Evolutionary conservation across 2,329 filamentous ascomycete genomes (phyloP).

Genomic region (Fusarium sp.): DNA sequence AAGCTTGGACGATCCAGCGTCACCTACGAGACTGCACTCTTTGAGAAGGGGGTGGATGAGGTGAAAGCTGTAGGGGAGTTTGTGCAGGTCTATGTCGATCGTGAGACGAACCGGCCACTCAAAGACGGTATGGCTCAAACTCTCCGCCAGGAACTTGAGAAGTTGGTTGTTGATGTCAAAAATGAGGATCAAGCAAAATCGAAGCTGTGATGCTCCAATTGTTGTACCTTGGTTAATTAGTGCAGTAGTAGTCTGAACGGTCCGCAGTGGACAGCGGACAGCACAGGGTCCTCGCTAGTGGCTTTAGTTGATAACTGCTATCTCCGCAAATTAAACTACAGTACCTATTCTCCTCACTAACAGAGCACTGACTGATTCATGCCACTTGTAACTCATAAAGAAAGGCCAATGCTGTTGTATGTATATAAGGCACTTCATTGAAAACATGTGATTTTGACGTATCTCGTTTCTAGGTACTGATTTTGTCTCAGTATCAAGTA

Average conservation of each 20-base stretch:
- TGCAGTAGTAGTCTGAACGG: background rate
- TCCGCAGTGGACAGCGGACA: background rate
- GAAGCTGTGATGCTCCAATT: constrained; percentile 23
- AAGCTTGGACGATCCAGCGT: constrained; percentile 89
- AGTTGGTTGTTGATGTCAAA: constrained; percentile 57
- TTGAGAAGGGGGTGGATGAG: constrained; percentile 76
- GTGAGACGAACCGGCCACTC: constrained; percentile 75
- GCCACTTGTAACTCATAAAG: background rate
- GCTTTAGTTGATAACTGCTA: background rate
- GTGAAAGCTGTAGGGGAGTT: constrained; percentile 87
- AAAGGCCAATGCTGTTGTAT: background rate
- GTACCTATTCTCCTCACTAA: background rate
- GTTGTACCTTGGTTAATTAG: background rate
- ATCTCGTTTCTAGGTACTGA: background rate
- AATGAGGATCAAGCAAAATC: constrained; percentile 11
- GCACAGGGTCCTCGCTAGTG: background rate
- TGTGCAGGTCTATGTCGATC: constrained; percentile 89
- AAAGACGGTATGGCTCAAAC: constrained; percentile 70
- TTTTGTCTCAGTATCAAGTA: background rate
- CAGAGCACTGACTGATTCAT: background rate
- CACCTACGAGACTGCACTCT: constrained; percentile 89
- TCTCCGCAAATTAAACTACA: background rate
- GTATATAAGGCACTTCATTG: background rate
- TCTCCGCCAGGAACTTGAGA: constrained; percentile 70
- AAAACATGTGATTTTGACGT: background rate